Percentiles rank a stretch among this genome's conserved stretches.
Conservation (phyloP, 78 protist genomes). For the Protostelium mycophagum region DNA sequence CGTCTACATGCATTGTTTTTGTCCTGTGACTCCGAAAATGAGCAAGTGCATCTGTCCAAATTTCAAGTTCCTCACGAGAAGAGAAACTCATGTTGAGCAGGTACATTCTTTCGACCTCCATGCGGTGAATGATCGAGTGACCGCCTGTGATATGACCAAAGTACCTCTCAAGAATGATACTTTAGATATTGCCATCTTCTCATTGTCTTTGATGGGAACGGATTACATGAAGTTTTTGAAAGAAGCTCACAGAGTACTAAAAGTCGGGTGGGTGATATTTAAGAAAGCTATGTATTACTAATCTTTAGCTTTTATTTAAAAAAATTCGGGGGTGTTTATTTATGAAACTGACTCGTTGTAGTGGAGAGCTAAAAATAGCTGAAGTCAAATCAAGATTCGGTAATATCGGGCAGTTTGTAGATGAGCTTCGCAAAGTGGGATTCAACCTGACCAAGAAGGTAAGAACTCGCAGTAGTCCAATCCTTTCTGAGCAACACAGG, state of each 20-base stretch:
- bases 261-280: slow-evolving; percentile 9
- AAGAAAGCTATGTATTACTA: no score
- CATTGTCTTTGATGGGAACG: slow-evolving; percentile 83
- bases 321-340: background rate
- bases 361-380: slow-evolving; percentile 68
- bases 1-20: no score
- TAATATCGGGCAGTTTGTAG: slow-evolving; percentile 20
- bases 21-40: background rate
- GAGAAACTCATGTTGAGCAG: no score
- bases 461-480: background rate
- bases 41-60: slow-evolving; percentile 23
- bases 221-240: slow-evolving; percentile 60
- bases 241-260: slow-evolving; percentile 73
- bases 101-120: slow-evolving; percentile 86
- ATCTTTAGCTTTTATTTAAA: slow-evolving; percentile 2
- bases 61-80: no score
- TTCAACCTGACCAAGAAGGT: slow-evolving; percentile 27
- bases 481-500: background rate
- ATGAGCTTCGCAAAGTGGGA: slow-evolving; percentile 18
- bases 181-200: slow-evolving; percentile 72
- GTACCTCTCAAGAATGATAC: slow-evolving; percentile 61
- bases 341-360: background rate
- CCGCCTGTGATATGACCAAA: slow-evolving; percentile 73
- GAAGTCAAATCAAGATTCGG: slow-evolving; percentile 62
- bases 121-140: slow-evolving; percentile 67